Percentiles rank a stretch among this genome's conserved stretches.
phyloP scores from a whole-genome alignment of 2,329 filamentous ascomycete species.

The Aspergillus sp. region DNA sequence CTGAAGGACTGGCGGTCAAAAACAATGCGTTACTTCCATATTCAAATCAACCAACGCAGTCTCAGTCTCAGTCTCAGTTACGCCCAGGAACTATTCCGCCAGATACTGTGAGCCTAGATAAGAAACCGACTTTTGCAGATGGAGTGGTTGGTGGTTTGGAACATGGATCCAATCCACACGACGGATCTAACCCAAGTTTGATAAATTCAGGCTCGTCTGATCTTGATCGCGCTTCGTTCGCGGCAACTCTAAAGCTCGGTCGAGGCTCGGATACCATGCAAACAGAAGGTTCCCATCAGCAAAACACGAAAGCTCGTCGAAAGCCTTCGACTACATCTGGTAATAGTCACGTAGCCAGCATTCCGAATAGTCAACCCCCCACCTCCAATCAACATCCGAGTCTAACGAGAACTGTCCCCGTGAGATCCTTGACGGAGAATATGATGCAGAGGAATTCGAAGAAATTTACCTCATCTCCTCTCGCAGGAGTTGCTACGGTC shows the following conservation, averaged over 20 bases:
- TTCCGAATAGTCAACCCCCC: not conserved
- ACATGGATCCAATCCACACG: not conserved
- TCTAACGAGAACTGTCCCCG: not conserved
- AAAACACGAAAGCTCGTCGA: not conserved
- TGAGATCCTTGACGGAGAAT: not conserved
- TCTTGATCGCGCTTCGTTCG: conserved; percentile 26
- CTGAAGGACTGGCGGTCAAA: conserved; percentile 27
- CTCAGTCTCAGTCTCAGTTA: conserved; percentile 12
- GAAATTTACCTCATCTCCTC: conserved; percentile 33
- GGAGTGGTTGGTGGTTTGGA: not conserved
- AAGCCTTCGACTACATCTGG: not conserved
- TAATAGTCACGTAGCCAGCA: not conserved
- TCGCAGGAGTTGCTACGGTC: conserved; percentile 25
- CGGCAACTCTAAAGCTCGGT: conserved; percentile 24
- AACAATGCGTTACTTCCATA: conserved; percentile 20
- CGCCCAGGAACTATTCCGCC: conserved; percentile 19
- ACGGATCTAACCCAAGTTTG: not conserved
- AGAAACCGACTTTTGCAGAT: not conserved
- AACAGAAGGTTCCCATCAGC: not conserved
- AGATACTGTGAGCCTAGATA: not conserved
- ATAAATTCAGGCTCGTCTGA: conserved; percentile 11
- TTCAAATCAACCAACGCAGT: conserved; percentile 3
- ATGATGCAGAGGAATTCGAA: conserved; percentile 16
- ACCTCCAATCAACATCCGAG: not conserved
- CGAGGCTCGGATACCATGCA: conserved; percentile 1